phyloP scores from a whole-genome alignment of 2,329 filamentous ascomycete genomes.

The Penicillium sp. region DNA sequence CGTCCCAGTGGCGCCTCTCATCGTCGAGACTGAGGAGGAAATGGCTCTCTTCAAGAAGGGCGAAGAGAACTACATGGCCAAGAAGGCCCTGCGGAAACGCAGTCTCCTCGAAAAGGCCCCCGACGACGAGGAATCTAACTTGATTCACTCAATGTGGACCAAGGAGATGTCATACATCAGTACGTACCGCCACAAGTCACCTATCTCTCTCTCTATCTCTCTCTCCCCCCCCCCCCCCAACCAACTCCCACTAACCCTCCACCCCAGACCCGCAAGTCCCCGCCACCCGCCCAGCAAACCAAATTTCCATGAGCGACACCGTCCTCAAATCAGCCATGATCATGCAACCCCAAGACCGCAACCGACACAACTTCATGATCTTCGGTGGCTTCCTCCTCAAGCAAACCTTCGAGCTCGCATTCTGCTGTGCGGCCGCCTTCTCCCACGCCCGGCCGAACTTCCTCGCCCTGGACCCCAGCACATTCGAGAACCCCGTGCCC shows the following conservation, averaged over 20 bases:
- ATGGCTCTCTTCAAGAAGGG: slow-evolving; percentile 63
- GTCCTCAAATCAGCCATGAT: slow-evolving; percentile 67
- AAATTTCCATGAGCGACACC: slow-evolving; percentile 64
- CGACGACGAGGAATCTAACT: slow-evolving; percentile 68
- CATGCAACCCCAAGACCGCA: slow-evolving; percentile 74
- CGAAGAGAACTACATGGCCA: slow-evolving; percentile 66
- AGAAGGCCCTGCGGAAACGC: slow-evolving; percentile 63
- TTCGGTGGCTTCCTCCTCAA: slow-evolving; percentile 76
- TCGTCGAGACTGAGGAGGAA: slow-evolving; percentile 66
- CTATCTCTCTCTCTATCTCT: not conserved
- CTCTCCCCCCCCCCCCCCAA: too few relatives aligned
- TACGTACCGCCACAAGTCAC: slow-evolving; percentile 27
- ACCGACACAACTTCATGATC: slow-evolving; percentile 75
- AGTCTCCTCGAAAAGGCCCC: slow-evolving; percentile 68
- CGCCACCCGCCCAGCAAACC: slow-evolving; percentile 58
- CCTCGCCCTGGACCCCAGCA: slow-evolving; percentile 71
- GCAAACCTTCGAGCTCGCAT: slow-evolving; percentile 74
- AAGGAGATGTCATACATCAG: slow-evolving; percentile 65
- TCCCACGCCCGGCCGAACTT: slow-evolving; percentile 70
- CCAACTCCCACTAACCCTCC: not conserved
- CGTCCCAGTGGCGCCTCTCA: slow-evolving; percentile 62
- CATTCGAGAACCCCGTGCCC: slow-evolving; percentile 73
- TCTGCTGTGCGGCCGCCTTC: slow-evolving; percentile 72
- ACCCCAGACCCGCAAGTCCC: slow-evolving; percentile 56
- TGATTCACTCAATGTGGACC: slow-evolving; percentile 75